Evolutionary conservation across 2,329 filamentous ascomycete genomes (phyloP).

Genomic region (Biscogniauxia marginata): DNA sequence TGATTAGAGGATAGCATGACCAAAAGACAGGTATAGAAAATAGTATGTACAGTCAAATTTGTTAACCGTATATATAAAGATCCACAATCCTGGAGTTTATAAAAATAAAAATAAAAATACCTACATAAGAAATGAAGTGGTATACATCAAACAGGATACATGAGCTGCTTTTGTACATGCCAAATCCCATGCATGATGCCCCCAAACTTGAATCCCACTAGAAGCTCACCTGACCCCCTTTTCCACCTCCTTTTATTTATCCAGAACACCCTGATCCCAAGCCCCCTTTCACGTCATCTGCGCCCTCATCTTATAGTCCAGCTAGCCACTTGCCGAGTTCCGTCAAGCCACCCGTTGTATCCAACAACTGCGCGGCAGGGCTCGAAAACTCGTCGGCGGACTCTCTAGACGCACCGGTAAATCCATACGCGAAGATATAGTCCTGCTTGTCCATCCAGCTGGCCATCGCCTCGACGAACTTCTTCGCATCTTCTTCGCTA

Average conservation of each 20-base stretch:
- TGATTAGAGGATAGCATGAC: too few species aligned
- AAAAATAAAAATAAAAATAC: too few species aligned
- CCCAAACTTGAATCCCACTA: too few species aligned
- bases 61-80: too few species aligned
- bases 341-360: not conserved
- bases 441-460: conserved; percentile 41
- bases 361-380: not conserved
- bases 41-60: too few species aligned
- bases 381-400: not conserved
- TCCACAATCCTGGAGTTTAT: too few species aligned
- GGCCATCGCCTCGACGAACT: conserved; percentile 38
- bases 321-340: not conserved
- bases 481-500: conserved; percentile 33
- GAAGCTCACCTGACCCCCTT: too few species aligned
- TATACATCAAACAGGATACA: too few species aligned
- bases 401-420: conserved; percentile 33
- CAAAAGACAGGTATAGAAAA: too few species aligned
- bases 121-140: too few species aligned
- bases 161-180: too few species aligned
- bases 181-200: too few species aligned
- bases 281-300: not conserved
- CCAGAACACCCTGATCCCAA: not conserved
- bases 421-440: conserved; percentile 42
- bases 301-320: not conserved
- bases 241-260: not conserved